Conservation (phyloP, 495 filamentous ascomycete genomes). For the Cairneyella variabilis region DNA sequence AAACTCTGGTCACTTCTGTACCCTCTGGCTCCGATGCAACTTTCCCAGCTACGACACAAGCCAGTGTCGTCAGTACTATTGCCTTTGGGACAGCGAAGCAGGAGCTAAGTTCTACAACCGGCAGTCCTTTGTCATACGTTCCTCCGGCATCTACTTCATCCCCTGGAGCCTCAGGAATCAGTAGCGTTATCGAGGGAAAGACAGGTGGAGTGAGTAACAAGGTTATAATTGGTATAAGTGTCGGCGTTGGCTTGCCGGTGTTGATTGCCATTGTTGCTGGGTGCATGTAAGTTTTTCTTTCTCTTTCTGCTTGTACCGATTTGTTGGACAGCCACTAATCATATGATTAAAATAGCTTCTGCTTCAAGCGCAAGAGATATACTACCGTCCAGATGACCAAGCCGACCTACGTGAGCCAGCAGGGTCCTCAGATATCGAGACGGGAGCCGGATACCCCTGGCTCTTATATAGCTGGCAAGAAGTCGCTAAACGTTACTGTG, state of each 20-base stretch:
- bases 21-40: slow-evolving; percentile 33
- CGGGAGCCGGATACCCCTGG: background rate
- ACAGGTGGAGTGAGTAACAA: slow-evolving; percentile 29
- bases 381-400: background rate
- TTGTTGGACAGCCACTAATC: background rate
- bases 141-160: slow-evolving; percentile 27
- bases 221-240: slow-evolving; percentile 39
- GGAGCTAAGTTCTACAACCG: slow-evolving; percentile 32
- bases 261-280: slow-evolving; percentile 30
- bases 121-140: slow-evolving; percentile 29
- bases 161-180: background rate
- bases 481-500: background rate
- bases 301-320: background rate
- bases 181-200: slow-evolving; percentile 5
- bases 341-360: background rate
- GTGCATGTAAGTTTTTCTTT: slow-evolving; percentile 32
- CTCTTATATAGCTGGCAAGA: background rate
- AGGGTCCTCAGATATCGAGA: background rate
- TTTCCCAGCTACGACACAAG: slow-evolving; percentile 31
- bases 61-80: slow-evolving; percentile 29
- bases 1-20: slow-evolving; percentile 34
- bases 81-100: slow-evolving; percentile 36
- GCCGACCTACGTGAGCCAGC: background rate
- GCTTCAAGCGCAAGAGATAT: background rate
- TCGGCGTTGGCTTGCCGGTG: slow-evolving; percentile 39